phyloP scores from a whole-genome alignment of 345 rosid genomes.

The Syzygium jambos region DNA sequence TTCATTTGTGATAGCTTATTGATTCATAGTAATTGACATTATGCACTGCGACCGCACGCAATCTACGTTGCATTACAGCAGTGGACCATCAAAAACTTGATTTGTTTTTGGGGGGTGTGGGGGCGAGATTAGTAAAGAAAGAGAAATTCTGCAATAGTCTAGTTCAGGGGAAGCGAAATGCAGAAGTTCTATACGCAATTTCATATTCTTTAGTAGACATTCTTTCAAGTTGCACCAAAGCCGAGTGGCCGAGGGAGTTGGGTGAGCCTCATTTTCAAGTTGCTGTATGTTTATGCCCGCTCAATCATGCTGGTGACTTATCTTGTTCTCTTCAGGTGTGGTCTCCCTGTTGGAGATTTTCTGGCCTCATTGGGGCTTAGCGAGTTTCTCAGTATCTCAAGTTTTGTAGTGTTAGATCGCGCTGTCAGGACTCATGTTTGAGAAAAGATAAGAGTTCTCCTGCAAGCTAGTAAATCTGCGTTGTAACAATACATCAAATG shows the following conservation, averaged over 20 bases:
- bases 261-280: not conserved
- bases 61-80: not conserved
- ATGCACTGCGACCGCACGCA: not conserved
- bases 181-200: fast-evolving
- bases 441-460: not conserved
- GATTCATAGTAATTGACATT: not conserved
- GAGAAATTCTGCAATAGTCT: not conserved
- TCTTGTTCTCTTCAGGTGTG: not conserved
- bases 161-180: not conserved
- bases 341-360: not conserved
- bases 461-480: not conserved
- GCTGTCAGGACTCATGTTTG: not conserved
- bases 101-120: not conserved
- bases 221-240: not conserved
- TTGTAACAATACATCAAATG: not conserved
- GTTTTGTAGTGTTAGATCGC: not conserved
- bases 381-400: not conserved
- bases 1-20: not conserved
- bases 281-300: not conserved
- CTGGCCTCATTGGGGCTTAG: not conserved
- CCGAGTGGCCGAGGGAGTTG: not conserved
- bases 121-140: not conserved
- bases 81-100: not conserved
- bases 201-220: fast-evolving
- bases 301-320: not conserved